A percentile compares a stretch with the other conserved stretches of the same genome.
These are phyloP conservation scores for Xerocomus brunneocitrinus DNA, from an alignment of 768 basidiomycete genomes.

Conservation along the genomic window DNA sequence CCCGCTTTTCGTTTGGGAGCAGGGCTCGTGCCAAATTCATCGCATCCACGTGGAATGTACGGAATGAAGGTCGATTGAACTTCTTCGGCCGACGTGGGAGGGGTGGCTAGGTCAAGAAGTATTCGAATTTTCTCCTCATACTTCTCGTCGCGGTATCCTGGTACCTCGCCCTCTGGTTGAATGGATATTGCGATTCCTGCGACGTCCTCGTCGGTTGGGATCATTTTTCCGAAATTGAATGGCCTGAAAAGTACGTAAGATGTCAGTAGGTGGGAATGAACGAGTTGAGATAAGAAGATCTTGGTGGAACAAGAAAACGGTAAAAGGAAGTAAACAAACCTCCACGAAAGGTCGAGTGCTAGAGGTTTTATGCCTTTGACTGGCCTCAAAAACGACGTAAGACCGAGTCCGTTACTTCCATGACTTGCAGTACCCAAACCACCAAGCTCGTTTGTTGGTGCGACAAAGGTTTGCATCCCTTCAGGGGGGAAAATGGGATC, in stretches of 20 bases:
- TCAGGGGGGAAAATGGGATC: slow-evolving; percentile 32
- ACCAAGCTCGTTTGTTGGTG: slow-evolving; percentile 15
- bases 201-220: slow-evolving; percentile 33
- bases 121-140: slow-evolving; percentile 3
- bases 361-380: slow-evolving; percentile 57
- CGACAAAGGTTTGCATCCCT: slow-evolving; percentile 25
- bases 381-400: slow-evolving; percentile 39
- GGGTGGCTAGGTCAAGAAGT: slow-evolving; percentile 10
- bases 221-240: slow-evolving; percentile 39
- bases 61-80: slow-evolving; percentile 1
- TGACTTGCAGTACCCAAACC: background rate
- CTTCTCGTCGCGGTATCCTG: slow-evolving; percentile 13
- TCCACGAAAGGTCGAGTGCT: slow-evolving; percentile 62
- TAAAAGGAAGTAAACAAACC: slow-evolving; percentile 36
- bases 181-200: slow-evolving; percentile 14
- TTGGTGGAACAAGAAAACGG: background rate
- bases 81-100: slow-evolving; percentile 10
- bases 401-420: slow-evolving; percentile 1
- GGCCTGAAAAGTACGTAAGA: slow-evolving; percentile 32
- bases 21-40: slow-evolving; percentile 26
- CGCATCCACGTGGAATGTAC: slow-evolving; percentile 17
- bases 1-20: slow-evolving; percentile 12
- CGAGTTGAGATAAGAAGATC: background rate
- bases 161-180: slow-evolving; percentile 9
- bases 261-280: background rate